phyloP scores from a whole-genome alignment of 805 yeast genomes.

The Hyphopichia homilentoma region DNA sequence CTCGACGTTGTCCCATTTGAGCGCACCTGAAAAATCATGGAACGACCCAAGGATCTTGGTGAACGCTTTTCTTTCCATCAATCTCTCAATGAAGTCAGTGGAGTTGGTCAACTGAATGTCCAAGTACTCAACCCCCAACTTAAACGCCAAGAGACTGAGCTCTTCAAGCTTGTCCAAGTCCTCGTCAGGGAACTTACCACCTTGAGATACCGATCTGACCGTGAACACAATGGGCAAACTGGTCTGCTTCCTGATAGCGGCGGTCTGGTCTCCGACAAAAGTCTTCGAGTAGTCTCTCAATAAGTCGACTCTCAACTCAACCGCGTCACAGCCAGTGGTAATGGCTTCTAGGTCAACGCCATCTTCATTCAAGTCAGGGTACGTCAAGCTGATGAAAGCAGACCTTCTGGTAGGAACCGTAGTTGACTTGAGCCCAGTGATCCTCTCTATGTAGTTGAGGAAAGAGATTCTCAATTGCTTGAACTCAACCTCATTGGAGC shows the following conservation, averaged over 20 bases:
- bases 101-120: conserved; percentile 78
- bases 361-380: conserved; percentile 50
- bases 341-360: conserved; percentile 48
- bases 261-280: conserved; percentile 72
- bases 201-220: conserved; percentile 72
- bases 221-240: conserved; percentile 78
- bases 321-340: conserved; percentile 70
- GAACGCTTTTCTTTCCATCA: conserved; percentile 51
- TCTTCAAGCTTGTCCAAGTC: conserved; percentile 44
- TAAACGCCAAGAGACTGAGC: conserved; percentile 61
- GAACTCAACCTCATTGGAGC: conserved; percentile 53
- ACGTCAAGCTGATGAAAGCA: conserved; percentile 69
- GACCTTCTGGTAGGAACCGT: conserved; percentile 49
- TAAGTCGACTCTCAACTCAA: conserved; percentile 79
- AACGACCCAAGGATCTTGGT: conserved; percentile 80
- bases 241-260: conserved; percentile 60
- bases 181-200: conserved; percentile 73
- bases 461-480: conserved; percentile 56
- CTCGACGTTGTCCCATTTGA: conserved; percentile 63
- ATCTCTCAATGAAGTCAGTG: conserved; percentile 45
- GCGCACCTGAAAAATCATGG: conserved; percentile 64
- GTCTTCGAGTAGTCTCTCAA: conserved; percentile 46
- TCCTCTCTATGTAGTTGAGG: conserved; percentile 51
- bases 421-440: conserved; percentile 51
- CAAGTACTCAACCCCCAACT: conserved; percentile 74